Conservation (phyloP, 345 rosid species). For the Gossypium ekmanianum region DNA sequence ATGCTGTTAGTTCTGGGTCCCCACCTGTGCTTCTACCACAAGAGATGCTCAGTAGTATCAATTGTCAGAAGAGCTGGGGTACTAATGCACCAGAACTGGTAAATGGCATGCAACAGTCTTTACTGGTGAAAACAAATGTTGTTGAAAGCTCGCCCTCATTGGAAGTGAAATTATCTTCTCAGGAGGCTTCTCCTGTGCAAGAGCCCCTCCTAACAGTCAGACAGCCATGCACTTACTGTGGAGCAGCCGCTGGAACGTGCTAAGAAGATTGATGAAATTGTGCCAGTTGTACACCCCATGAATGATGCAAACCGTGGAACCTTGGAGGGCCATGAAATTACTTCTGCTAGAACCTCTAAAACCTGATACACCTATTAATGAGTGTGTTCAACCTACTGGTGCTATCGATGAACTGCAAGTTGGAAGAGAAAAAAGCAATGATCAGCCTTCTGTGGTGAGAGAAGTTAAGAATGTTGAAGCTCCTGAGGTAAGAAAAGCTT, state of each 20-base stretch:
- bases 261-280: conserved; percentile 31
- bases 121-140: conserved; percentile 24
- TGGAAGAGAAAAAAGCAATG: conserved; percentile 35
- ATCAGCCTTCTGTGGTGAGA: conserved; percentile 28
- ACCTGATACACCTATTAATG: conserved; percentile 24
- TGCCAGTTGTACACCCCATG: conserved; percentile 13
- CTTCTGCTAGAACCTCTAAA: conserved; percentile 32
- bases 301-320: conserved; percentile 18
- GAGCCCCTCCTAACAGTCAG: conserved; percentile 31
- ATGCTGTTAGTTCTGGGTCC: conserved; percentile 40
- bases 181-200: conserved; percentile 25
- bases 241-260: conserved; percentile 29
- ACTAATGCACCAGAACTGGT: conserved; percentile 33
- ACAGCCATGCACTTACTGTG: conserved; percentile 22
- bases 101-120: conserved; percentile 30
- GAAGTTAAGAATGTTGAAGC: conserved; percentile 50
- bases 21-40: conserved; percentile 41
- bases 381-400: conserved; percentile 27
- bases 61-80: conserved; percentile 34
- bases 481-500: conserved; percentile 52
- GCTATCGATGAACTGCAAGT: conserved; percentile 24
- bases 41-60: conserved; percentile 42
- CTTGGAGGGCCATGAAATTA: conserved; percentile 16
- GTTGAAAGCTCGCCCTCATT: conserved; percentile 33
- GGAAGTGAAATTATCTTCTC: conserved; percentile 32